phyloP scores from a whole-genome alignment of 169 alveolate genomes.

The Haemoproteus tartakovskyi region DNA sequence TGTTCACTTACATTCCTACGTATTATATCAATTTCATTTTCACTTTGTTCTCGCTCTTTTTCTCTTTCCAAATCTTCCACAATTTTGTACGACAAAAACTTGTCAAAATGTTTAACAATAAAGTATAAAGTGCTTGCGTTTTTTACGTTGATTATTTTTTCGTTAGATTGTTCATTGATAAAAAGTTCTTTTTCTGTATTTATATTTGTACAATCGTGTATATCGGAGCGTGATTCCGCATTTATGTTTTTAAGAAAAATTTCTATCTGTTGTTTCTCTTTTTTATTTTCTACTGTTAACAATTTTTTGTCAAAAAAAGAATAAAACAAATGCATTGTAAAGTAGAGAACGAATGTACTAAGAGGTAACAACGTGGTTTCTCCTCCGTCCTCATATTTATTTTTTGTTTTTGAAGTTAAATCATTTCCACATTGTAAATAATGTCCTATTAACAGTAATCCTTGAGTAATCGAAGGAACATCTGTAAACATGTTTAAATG shows the following conservation, averaged over 20 bases:
- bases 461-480: slow-evolving; percentile 53
- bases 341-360: slow-evolving; percentile 26
- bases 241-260: slow-evolving; percentile 9
- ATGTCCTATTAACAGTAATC: slow-evolving; percentile 16
- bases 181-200: neutral
- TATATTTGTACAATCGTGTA: neutral
- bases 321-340: slow-evolving; percentile 52
- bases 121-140: slow-evolving; percentile 47
- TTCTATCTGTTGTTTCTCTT: neutral
- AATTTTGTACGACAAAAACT: slow-evolving; percentile 18
- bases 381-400: slow-evolving; percentile 4
- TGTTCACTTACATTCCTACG: no score
- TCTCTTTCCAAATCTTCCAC: no score
- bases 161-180: no score
- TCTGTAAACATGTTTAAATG: slow-evolving; percentile 19
- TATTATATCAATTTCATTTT: no score
- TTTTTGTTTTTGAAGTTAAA: slow-evolving; percentile 18
- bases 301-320: slow-evolving; percentile 35
- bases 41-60: no score
- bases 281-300: neutral
- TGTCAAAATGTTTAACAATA: slow-evolving; percentile 22
- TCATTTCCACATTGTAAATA: slow-evolving; percentile 64
- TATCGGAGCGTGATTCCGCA: no score
- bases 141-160: slow-evolving; percentile 29
- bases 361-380: slow-evolving; percentile 58